phyloP scores from a whole-genome alignment of 352 stramenopile genomes.

The Phytophthora palmivora region DNA sequence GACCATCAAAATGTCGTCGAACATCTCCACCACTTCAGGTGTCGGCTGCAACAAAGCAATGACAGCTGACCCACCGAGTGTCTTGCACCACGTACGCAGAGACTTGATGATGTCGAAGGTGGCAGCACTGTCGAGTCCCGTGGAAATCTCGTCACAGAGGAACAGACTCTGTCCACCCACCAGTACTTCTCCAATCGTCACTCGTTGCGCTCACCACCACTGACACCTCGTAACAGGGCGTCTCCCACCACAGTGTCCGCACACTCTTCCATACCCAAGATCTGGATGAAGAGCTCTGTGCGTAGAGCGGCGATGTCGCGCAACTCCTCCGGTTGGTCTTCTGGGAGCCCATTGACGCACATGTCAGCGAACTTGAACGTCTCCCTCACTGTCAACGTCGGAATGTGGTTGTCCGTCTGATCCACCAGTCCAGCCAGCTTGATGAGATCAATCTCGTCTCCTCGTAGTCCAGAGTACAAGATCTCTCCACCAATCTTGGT shows the following conservation, averaged over 20 bases:
- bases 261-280: conserved; percentile 89
- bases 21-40: conserved; percentile 94
- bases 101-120: conserved; percentile 87
- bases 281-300: conserved; percentile 69
- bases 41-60: conserved; percentile 66
- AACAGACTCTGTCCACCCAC: conserved; percentile 75
- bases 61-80: conserved; percentile 38
- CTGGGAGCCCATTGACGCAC: conserved; percentile 49
- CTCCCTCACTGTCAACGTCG: conserved; percentile 33
- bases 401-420: conserved; percentile 40
- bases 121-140: conserved; percentile 92
- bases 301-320: conserved; percentile 21
- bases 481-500: conserved; percentile 65
- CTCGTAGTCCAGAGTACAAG: conserved; percentile 63
- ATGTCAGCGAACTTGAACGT: conserved; percentile 43
- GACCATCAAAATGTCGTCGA: conserved; percentile 95
- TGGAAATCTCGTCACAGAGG: conserved; percentile 94
- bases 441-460: conserved; percentile 66
- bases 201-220: conserved; percentile 86
- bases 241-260: conserved; percentile 94
- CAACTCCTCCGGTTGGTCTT: conserved; percentile 52
- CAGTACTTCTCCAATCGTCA: conserved; percentile 94
- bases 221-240: conserved; percentile 81
- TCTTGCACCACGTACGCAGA: conserved; percentile 54
- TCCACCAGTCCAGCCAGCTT: conserved; percentile 75